Conservation (phyloP, 306 rosid species). For the Senna siamea region DNA sequence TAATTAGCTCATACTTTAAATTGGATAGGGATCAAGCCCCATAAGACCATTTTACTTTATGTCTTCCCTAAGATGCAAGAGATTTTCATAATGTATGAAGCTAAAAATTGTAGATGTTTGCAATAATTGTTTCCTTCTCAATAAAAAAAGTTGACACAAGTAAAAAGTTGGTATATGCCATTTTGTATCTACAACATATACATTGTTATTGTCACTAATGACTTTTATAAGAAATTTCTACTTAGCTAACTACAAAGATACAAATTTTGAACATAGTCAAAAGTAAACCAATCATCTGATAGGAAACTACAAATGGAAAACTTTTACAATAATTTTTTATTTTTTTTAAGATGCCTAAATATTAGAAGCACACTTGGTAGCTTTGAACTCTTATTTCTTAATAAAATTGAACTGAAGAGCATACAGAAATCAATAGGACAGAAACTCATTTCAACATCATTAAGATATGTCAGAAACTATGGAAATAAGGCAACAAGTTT, state of each 20-base stretch:
- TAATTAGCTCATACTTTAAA: background rate
- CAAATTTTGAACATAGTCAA: background rate
- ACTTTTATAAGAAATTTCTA: background rate
- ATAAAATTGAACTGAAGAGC: too few relatives aligned
- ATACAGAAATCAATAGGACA: too few relatives aligned
- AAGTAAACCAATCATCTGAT: slow-evolving; percentile 13
- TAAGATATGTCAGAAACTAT: too few relatives aligned
- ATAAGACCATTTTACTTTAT: background rate
- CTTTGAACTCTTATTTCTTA: too few relatives aligned
- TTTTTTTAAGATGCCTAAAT: too few relatives aligned
- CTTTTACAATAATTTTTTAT: too few relatives aligned
- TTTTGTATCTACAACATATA: background rate
- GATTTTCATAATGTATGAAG: background rate
- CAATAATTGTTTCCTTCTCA: slow-evolving; percentile 18
- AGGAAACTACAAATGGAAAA: slow-evolving; percentile 21
- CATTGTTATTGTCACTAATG: background rate
- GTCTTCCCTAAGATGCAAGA: slow-evolving; percentile 29
- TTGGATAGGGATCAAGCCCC: slow-evolving; percentile 11
- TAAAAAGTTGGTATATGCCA: background rate
- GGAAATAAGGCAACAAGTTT: too few relatives aligned
- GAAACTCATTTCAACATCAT: too few relatives aligned
- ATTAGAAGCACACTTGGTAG: too few relatives aligned
- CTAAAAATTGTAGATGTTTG: background rate
- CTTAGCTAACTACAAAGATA: background rate
- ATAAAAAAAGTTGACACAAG: slow-evolving; percentile 8